Evolutionary conservation across 257 asterid genomes (phyloP).

Genomic region (Apocynum venetum): DNA sequence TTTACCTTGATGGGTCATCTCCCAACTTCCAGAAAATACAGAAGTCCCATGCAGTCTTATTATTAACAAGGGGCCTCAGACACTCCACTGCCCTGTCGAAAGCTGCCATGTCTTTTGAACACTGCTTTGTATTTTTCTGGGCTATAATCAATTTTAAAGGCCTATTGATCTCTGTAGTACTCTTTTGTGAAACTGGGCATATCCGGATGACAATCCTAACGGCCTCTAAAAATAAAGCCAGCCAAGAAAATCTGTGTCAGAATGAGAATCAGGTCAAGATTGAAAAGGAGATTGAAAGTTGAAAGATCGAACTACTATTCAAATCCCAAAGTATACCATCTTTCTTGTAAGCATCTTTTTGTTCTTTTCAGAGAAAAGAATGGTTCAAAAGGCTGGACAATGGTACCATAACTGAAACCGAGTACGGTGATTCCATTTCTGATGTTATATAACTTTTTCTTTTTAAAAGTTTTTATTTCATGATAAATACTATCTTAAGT

Average conservation of each 20-base stretch:
- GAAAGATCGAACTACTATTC: background rate
- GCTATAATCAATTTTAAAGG: background rate
- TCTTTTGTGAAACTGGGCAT: background rate
- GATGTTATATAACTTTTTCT: background rate
- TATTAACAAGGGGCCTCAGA: slow-evolving; percentile 54
- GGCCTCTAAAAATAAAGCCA: slow-evolving; percentile 18
- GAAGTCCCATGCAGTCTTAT: slow-evolving; percentile 54
- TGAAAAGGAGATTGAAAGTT: background rate
- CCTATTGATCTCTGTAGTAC: background rate
- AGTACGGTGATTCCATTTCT: slow-evolving; percentile 4
- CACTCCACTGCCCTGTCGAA: slow-evolving; percentile 40
- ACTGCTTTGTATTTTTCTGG: slow-evolving; percentile 34
- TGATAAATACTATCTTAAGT: too few relatives aligned
- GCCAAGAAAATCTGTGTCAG: slow-evolving; percentile 51
- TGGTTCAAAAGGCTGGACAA: slow-evolving; percentile 15
- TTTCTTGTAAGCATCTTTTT: background rate
- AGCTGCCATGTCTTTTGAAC: slow-evolving; percentile 46
- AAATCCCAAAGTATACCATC: background rate
- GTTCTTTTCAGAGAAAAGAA: slow-evolving; percentile 11
- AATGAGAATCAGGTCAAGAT: slow-evolving; percentile 36
- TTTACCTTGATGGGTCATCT: slow-evolving; percentile 75
- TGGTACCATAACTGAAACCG: slow-evolving; percentile 13
- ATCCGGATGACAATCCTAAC: slow-evolving; percentile 49
- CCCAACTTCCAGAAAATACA: slow-evolving; percentile 79
- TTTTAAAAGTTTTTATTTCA: background rate